These are phyloP conservation scores for Cinnamomum micranthum DNA, from an alignment of 164 flowering plant species.

Conservation along the genomic window DNA sequence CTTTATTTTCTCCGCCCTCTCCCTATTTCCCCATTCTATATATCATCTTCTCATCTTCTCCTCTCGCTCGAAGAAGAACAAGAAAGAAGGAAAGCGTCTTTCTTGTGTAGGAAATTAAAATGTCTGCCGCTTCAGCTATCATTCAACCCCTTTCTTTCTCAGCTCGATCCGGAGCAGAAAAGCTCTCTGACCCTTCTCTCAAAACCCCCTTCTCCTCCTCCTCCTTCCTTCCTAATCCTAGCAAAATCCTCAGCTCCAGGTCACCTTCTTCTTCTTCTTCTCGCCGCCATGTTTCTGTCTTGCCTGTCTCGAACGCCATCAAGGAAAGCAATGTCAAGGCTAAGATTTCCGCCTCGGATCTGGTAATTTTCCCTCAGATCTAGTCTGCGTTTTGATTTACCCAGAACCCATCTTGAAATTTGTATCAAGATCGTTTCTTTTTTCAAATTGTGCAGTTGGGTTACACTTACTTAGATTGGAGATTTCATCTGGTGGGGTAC, in stretches of 20 bases:
- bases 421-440: neutral
- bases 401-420: neutral
- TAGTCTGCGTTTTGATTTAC: neutral
- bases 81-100: neutral
- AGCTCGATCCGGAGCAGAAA: slow-evolving; percentile 31
- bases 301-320: slow-evolving; percentile 57
- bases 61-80: neutral
- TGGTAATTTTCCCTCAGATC: neutral
- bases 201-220: slow-evolving; percentile 24
- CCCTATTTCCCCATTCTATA: neutral
- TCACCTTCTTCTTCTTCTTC: slow-evolving; percentile 11
- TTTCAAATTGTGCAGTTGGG: neutral
- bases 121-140: neutral
- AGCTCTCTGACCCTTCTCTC: slow-evolving; percentile 11
- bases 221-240: slow-evolving; percentile 19
- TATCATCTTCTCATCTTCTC: neutral
- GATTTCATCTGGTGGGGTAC: too few relatives aligned
- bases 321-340: slow-evolving; percentile 55
- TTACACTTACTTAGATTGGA: neutral
- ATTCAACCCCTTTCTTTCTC: neutral
- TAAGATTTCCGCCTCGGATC: slow-evolving; percentile 5
- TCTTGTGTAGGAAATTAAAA: neutral
- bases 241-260: neutral
- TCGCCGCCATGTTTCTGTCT: slow-evolving; percentile 40
- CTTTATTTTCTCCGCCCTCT: slow-evolving; percentile 36